phyloP scores from a whole-genome alignment of 2,329 filamentous ascomycete species.

The Chaetothyriales sp. region DNA sequence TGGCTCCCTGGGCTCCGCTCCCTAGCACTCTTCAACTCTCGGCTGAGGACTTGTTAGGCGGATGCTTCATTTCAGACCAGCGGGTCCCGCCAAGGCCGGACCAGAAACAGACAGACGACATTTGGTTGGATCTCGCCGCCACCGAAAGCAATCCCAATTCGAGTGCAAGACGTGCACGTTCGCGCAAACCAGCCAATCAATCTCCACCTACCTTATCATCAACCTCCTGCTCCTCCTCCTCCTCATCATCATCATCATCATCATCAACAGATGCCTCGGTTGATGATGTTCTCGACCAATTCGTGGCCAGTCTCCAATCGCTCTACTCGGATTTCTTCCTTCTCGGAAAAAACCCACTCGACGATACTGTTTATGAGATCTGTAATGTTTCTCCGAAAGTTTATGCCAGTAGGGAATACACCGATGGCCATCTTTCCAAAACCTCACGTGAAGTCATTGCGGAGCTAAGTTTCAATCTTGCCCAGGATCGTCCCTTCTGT shows the following conservation, averaged over 20 bases:
- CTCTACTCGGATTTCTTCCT: constrained; percentile 22
- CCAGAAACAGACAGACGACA: constrained; percentile 7
- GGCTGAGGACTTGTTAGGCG: constrained; percentile 15
- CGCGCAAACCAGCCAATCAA: not conserved
- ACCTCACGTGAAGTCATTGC: constrained; percentile 13
- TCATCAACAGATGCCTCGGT: constrained; percentile 1
- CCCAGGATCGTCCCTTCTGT: constrained; percentile 12
- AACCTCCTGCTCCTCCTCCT: not conserved
- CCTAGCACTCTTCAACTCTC: constrained; percentile 10
- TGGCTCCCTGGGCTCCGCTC: not conserved
- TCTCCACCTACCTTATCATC: not conserved
- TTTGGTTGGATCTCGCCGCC: constrained; percentile 16
- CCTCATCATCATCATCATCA: not conserved
- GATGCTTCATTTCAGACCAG: constrained; percentile 9
- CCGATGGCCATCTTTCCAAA: constrained; percentile 19
- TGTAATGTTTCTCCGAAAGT: constrained; percentile 20
- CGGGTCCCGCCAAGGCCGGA: not conserved
- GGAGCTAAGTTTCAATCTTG: constrained; percentile 13
- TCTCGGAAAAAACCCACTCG: constrained; percentile 16
- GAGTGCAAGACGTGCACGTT: not conserved
- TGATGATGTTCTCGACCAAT: constrained; percentile 17
- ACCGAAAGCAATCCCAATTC: not conserved
- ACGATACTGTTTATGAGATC: constrained; percentile 20
- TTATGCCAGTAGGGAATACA: constrained; percentile 17
- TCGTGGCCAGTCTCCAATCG: constrained; percentile 16